Evolutionary conservation across 1,139 yeast genomes (phyloP).

Genomic region (Sugiyamaella grinbergsii): DNA sequence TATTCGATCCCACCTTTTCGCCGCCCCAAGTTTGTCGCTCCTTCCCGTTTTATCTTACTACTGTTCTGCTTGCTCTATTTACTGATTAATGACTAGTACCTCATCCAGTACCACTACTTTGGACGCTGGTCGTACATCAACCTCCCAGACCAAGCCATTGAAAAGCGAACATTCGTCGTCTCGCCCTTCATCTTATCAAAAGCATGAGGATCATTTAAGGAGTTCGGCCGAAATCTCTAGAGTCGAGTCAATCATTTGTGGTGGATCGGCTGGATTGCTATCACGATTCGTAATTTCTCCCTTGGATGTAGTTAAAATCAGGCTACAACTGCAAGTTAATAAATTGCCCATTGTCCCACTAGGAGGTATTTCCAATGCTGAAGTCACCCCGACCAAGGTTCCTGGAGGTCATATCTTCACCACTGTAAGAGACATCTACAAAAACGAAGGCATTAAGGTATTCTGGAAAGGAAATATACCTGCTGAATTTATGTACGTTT

Average conservation of each 20-base stretch:
- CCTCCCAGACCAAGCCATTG: neutral
- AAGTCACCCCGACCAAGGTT: neutral
- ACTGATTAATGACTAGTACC: no score
- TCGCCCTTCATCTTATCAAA: neutral
- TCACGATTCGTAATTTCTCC: slow-evolving; percentile 75
- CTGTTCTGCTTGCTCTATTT: no score
- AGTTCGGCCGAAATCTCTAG: slow-evolving; percentile 38
- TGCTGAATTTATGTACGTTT: slow-evolving; percentile 79
- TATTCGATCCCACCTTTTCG: no score
- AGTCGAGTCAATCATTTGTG: slow-evolving; percentile 57
- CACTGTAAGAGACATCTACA: slow-evolving; percentile 45
- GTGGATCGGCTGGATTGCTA: slow-evolving; percentile 68
- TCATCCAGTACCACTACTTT: no score
- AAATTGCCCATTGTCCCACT: slow-evolving; percentile 3
- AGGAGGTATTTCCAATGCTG: neutral
- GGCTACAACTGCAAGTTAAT: slow-evolving; percentile 63
- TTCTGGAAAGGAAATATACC: slow-evolving; percentile 97
- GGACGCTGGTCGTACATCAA: no score
- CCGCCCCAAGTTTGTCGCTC: no score
- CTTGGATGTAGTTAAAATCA: slow-evolving; percentile 81
- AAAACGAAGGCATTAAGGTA: slow-evolving; percentile 59
- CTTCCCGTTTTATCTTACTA: no score
- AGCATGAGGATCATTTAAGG: slow-evolving; percentile 36
- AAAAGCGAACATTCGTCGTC: no score
- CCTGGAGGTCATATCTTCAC: slow-evolving; percentile 39